These are phyloP conservation scores for Dactylellina cionopaga DNA, from an alignment of 2,329 filamentous ascomycete genomes.

Conservation along the genomic window DNA sequence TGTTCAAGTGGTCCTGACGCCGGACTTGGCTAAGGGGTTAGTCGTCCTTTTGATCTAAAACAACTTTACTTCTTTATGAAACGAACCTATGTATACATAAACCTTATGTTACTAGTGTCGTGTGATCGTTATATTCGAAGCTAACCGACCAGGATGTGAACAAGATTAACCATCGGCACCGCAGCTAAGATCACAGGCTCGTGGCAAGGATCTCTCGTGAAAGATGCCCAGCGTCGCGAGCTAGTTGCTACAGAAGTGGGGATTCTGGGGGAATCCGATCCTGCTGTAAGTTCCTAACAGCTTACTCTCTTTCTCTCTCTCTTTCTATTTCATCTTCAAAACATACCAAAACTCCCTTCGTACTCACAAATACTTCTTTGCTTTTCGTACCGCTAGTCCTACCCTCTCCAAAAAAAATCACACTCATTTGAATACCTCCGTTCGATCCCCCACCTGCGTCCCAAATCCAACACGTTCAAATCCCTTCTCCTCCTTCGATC, in stretches of 20 bases:
- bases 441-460: constrained; percentile 84
- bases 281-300: constrained; percentile 72
- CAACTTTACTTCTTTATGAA: constrained; percentile 39
- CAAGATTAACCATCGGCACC: constrained; percentile 80
- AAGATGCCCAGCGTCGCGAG: constrained; percentile 78
- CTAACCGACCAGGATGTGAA: background rate
- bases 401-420: constrained; percentile 95
- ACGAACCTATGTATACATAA: background rate
- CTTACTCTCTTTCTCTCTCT: too few relatives aligned
- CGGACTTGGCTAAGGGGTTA: constrained; percentile 77
- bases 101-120: background rate
- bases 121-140: too few relatives aligned
- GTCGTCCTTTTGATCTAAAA: constrained; percentile 60
- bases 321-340: too few relatives aligned
- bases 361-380: constrained; percentile 7
- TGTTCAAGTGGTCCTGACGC: constrained; percentile 81
- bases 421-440: constrained; percentile 89
- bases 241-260: constrained; percentile 76
- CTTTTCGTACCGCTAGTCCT: constrained; percentile 74
- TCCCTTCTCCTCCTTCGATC: constrained; percentile 84
- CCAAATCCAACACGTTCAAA: constrained; percentile 82
- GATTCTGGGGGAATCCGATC: constrained; percentile 79
- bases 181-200: constrained; percentile 80
- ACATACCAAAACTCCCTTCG: background rate
- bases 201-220: constrained; percentile 76